Conservation (phyloP, 2,329 filamentous ascomycete genomes). For the Neophaeococcomyces mojaviensis region DNA sequence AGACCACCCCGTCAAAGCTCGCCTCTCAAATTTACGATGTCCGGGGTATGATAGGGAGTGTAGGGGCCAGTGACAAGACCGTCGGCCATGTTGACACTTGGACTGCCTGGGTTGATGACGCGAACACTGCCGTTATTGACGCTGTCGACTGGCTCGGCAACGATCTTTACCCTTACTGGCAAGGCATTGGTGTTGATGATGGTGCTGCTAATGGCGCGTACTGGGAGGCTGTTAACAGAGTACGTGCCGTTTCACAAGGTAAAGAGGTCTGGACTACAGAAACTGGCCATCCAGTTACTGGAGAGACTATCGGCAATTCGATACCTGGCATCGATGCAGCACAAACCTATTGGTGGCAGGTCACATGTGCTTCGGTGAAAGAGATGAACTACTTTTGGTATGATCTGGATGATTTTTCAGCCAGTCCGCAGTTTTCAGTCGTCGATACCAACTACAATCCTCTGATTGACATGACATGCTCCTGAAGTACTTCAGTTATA, state of each 20-base stretch:
- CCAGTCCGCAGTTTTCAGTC: constrained; percentile 65
- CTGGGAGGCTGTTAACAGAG: constrained; percentile 32
- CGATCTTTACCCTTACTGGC: constrained; percentile 61
- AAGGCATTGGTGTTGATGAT: constrained; percentile 52
- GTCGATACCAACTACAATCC: constrained; percentile 37
- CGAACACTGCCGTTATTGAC: constrained; percentile 53
- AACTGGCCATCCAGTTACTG: constrained; percentile 77
- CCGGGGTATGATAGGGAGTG: constrained; percentile 44
- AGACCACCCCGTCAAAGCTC: constrained; percentile 34
- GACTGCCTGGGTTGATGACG: constrained; percentile 54
- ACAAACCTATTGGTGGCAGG: constrained; percentile 70
- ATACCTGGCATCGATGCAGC: constrained; percentile 61
- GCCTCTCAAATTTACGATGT: constrained; percentile 45
- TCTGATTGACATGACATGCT: constrained; percentile 32
- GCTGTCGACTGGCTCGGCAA: constrained; percentile 59
- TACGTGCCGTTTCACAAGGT: constrained; percentile 41
- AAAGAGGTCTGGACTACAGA: constrained; percentile 82
- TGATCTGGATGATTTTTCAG: constrained; percentile 59
- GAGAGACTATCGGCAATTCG: constrained; percentile 54
- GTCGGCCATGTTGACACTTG: constrained; percentile 64
- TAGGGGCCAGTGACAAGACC: constrained; percentile 40
- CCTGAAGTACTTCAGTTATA: constrained; percentile 3
- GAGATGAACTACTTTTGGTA: constrained; percentile 67
- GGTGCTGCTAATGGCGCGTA: constrained; percentile 44
- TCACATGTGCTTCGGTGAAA: constrained; percentile 62